Percentiles rank a stretch among this genome's conserved stretches.
phyloP scores from a whole-genome alignment of 768 basidiomycete genomes.

The Mycena metata region DNA sequence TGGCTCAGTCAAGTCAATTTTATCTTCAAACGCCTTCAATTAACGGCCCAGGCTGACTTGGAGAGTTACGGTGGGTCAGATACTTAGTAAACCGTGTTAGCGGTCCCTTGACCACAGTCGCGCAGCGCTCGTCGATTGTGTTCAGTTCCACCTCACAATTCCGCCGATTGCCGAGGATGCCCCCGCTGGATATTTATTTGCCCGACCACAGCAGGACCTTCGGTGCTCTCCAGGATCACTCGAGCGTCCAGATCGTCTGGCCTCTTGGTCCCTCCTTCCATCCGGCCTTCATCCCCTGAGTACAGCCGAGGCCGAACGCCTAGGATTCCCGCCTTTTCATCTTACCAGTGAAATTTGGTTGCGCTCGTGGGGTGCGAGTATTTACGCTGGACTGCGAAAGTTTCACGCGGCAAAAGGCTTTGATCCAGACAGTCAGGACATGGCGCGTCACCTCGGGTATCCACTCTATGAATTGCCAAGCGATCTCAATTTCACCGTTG shows the following conservation, averaged over 20 bases:
- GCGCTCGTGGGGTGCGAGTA: not conserved
- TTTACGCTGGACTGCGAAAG: not conserved
- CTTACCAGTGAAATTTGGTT: not conserved
- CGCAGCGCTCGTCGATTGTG: not conserved
- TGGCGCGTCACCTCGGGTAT: not conserved
- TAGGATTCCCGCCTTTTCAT: not conserved
- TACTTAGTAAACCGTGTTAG: no score
- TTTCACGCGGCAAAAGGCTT: conserved; percentile 2
- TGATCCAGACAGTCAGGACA: not conserved
- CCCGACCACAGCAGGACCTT: not conserved
- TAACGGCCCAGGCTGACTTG: not conserved
- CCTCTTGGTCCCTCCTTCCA: conserved; percentile 18
- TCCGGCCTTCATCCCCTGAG: not conserved
- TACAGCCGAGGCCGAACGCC: not conserved
- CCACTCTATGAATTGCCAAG: not conserved
- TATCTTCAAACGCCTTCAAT: not conserved
- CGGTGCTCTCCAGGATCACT: not conserved
- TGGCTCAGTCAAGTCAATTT: conserved; percentile 12
- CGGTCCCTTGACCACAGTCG: not conserved
- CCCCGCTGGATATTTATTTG: conserved; percentile 1
- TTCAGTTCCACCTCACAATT: not conserved
- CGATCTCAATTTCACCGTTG: no score
- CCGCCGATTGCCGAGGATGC: no score
- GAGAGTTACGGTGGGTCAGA: not conserved
- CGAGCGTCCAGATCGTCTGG: not conserved